Percentiles rank a stretch among this genome's conserved stretches.
These are phyloP conservation scores for Ceratobasidium sp. DNA, from an alignment of 1,284 basidiomycete genomes.

Conservation along the genomic window DNA sequence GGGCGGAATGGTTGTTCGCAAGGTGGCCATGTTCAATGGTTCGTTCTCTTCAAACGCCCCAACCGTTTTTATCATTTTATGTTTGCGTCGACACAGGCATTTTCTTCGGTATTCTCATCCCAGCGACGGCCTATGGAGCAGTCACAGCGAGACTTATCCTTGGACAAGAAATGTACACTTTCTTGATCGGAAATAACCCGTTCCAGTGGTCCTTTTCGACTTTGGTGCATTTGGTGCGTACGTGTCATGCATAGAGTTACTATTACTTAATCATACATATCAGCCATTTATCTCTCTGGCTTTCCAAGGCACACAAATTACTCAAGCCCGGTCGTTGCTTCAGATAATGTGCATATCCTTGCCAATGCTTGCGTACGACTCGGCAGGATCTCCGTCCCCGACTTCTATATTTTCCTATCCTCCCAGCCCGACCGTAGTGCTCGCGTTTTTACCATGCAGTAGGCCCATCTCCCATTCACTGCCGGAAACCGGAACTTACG, in stretches of 20 bases:
- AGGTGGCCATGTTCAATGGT: constrained; percentile 37
- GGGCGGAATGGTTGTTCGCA: constrained; percentile 19
- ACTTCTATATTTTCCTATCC: constrained; percentile 22
- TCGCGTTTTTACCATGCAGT: constrained; percentile 30
- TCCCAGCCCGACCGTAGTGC: constrained; percentile 26
- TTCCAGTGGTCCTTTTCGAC: constrained; percentile 33
- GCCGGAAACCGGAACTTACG: neutral
- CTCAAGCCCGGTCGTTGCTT: constrained; percentile 25
- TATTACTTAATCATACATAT: neutral
- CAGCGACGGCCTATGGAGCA: constrained; percentile 31
- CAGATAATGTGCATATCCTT: constrained; percentile 35
- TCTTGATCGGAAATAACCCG: constrained; percentile 32
- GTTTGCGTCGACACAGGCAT: constrained; percentile 9
- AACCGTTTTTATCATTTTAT: neutral
- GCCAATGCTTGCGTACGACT: constrained; percentile 38
- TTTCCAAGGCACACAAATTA: constrained; percentile 33
- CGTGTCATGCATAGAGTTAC: neutral
- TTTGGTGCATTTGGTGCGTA: constrained; percentile 21
- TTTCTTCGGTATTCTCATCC: constrained; percentile 31
- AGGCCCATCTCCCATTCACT: neutral
- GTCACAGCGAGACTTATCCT: constrained; percentile 24
- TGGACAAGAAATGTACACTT: constrained; percentile 31
- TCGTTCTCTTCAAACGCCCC: neutral
- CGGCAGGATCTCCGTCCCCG: constrained; percentile 23
- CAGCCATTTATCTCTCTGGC: constrained; percentile 35